Evolutionary conservation across 495 filamentous ascomycete genomes (phyloP).

Genomic region (Neurospora tetrasperma): DNA sequence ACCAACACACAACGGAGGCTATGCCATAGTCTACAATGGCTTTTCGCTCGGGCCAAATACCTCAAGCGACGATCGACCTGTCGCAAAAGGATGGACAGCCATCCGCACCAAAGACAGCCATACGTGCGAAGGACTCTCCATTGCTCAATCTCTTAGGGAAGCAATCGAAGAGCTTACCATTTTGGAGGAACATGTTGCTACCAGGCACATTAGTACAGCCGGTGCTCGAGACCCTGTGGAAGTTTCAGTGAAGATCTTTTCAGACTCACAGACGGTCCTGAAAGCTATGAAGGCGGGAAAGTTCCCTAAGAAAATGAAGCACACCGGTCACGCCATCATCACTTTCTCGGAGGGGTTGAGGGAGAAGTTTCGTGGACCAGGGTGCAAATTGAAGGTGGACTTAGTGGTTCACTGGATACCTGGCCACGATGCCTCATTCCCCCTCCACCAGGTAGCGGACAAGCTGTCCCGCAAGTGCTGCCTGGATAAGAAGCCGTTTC

Average conservation of each 20-base stretch:
- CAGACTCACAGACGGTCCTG: background rate
- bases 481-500: background rate
- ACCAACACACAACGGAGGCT: background rate
- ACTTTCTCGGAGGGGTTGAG: background rate
- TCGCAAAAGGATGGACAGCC: background rate
- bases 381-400: background rate
- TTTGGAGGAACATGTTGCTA: background rate
- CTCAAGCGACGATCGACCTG: background rate
- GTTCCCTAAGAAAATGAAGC: background rate
- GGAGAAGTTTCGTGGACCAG: background rate
- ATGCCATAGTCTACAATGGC: background rate
- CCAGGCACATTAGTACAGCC: background rate
- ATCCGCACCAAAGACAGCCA: background rate
- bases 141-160: background rate
- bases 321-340: background rate
- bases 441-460: background rate
- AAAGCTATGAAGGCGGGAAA: background rate
- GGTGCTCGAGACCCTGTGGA: background rate
- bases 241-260: background rate
- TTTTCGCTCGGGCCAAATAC: background rate
- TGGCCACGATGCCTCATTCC: background rate
- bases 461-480: background rate
- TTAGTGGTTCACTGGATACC: background rate
- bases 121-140: background rate
- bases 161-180: background rate